Conservation (phyloP, 2,329 filamentous ascomycete species). For the Bipolaris cookei region DNA sequence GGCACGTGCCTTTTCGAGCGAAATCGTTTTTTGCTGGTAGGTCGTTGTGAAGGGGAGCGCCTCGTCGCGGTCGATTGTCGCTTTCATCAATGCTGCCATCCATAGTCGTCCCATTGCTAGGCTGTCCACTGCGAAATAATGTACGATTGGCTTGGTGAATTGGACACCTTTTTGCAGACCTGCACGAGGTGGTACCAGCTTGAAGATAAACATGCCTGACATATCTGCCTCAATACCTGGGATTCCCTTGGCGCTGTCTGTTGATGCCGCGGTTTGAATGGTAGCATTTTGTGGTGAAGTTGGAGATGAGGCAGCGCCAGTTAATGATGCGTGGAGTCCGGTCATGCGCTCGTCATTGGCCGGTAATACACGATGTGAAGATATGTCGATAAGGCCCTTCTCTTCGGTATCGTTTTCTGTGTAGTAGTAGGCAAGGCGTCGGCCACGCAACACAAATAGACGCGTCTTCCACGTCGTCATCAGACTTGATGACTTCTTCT, state of each 20-base stretch:
- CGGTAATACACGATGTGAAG: constrained; percentile 93
- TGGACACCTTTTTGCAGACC: constrained; percentile 90
- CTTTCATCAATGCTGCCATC: constrained; percentile 99
- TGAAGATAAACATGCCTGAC: constrained; percentile 90
- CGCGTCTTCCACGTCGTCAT: constrained; percentile 98
- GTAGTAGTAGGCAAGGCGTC: constrained; percentile 94
- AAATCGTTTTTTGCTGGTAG: constrained; percentile 97
- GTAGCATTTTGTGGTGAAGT: constrained; percentile 58
- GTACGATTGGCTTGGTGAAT: constrained; percentile 95
- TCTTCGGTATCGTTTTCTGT: constrained; percentile 90
- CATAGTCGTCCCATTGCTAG: constrained; percentile 86
- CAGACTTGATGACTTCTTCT: constrained; percentile 93
- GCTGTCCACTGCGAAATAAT: constrained; percentile 96
- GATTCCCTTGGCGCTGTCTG: constrained; percentile 44
- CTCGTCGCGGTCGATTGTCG: constrained; percentile 91
- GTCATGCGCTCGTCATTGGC: constrained; percentile 91
- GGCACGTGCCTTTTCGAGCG: constrained; percentile 81
- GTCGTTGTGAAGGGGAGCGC: constrained; percentile 81
- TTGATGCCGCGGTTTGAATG: constrained; percentile 49
- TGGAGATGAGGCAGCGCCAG: constrained; percentile 77
- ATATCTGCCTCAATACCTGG: constrained; percentile 54
- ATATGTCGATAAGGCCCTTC: constrained; percentile 96
- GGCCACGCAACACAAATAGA: constrained; percentile 91
- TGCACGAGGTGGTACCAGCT: constrained; percentile 87
- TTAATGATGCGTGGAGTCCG: constrained; percentile 88